These are phyloP conservation scores for Arachnomyces sp. DNA, from an alignment of 2,329 filamentous ascomycete species.

Conservation along the genomic window DNA sequence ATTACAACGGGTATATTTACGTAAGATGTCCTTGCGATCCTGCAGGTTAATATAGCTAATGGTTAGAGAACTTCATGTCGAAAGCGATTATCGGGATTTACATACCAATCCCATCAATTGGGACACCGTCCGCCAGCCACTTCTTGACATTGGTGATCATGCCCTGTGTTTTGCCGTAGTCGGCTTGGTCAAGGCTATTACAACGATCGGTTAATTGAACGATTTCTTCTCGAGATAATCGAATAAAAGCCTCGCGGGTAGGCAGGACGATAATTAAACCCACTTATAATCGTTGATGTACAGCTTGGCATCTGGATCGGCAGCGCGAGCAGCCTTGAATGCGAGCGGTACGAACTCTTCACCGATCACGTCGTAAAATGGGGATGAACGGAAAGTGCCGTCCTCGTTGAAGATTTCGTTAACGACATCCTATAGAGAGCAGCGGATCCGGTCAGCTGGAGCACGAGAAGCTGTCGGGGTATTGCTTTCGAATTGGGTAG, in stretches of 20 bases:
- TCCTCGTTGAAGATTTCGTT: constrained; percentile 42
- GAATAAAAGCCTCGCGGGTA: too few species aligned
- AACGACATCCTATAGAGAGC: constrained; percentile 19
- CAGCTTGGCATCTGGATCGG: constrained; percentile 60
- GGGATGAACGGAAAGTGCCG: constrained; percentile 51
- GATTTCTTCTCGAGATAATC: too few species aligned
- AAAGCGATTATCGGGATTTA: too few species aligned
- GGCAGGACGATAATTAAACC: constrained; percentile 6
- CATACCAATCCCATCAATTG: constrained; percentile 56
- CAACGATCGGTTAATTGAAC: neutral
- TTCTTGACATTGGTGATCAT: constrained; percentile 55
- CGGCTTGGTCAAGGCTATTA: constrained; percentile 58
- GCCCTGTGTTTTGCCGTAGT: constrained; percentile 49
- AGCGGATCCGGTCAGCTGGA: neutral
- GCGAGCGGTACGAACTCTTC: constrained; percentile 64
- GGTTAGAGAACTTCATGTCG: constrained; percentile 1
- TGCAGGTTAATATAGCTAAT: constrained; percentile 15
- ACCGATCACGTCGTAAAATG: constrained; percentile 62
- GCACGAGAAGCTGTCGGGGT: neutral
- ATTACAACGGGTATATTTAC: neutral
- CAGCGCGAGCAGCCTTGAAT: constrained; percentile 59
- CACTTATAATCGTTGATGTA: constrained; percentile 65
- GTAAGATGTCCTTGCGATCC: constrained; percentile 52
- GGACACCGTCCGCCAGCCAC: constrained; percentile 55
- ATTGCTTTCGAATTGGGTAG: neutral